phyloP scores from a whole-genome alignment of 768 basidiomycete species.

The Tubosaeta sp. region DNA sequence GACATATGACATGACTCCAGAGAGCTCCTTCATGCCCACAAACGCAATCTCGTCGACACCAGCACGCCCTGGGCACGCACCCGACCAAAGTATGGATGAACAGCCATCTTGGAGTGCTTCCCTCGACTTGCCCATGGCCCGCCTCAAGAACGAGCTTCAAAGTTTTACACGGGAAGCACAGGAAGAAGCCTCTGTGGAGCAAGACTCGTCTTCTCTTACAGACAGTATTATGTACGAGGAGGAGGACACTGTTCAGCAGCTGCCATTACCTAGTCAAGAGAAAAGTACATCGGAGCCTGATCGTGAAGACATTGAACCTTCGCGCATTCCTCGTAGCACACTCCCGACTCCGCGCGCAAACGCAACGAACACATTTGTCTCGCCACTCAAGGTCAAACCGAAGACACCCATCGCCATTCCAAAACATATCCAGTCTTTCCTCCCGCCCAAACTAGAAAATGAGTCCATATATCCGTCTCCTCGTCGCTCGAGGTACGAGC shows the following conservation, averaged over 20 bases:
- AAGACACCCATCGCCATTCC: conserved; percentile 52
- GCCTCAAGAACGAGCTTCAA: conserved; percentile 59
- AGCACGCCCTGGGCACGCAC: conserved; percentile 35
- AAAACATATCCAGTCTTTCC: conserved; percentile 57
- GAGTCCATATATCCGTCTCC: conserved; percentile 48
- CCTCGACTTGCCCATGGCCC: conserved; percentile 68
- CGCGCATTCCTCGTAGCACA: conserved; percentile 21
- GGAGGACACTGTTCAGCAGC: conserved; percentile 24
- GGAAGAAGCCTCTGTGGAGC: conserved; percentile 27
- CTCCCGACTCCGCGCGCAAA: conserved; percentile 37
- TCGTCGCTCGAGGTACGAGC: conserved; percentile 26
- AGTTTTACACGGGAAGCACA: conserved; percentile 43
- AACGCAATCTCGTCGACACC: conserved; percentile 80
- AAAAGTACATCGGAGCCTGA: conserved; percentile 40
- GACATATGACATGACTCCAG: conserved; percentile 44
- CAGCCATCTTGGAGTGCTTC: conserved; percentile 68
- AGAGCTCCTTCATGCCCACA: conserved; percentile 71
- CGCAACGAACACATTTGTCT: conserved; percentile 31
- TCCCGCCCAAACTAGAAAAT: conserved; percentile 63
- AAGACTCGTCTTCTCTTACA: conserved; percentile 14
- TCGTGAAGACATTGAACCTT: conserved; percentile 44
- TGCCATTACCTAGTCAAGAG: conserved; percentile 34
- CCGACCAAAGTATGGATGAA: conserved; percentile 41
- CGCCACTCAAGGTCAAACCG: conserved; percentile 52
- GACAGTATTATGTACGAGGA: conserved; percentile 32